A percentile compares a stretch with the other conserved stretches of the same genome.
Conservation (phyloP, 78 protist genomes). For the Anaeramoeba flamelloides region DNA sequence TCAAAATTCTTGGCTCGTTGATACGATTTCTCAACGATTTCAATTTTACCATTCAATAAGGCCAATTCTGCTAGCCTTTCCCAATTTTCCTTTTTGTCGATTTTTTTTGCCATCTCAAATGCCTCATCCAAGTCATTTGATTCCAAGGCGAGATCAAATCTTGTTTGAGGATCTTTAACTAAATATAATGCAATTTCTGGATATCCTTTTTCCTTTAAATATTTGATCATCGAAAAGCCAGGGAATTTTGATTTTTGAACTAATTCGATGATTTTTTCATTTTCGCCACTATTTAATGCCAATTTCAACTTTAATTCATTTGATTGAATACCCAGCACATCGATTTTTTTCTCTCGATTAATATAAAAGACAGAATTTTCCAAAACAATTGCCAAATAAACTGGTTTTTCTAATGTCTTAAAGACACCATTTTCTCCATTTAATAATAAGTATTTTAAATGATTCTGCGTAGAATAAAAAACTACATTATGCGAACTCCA, state of each 20-base stretch:
- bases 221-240: background rate
- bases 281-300: background rate
- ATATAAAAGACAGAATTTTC: background rate
- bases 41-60: conserved; percentile 67
- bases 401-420: background rate
- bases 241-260: background rate
- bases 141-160: conserved; percentile 86
- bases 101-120: conserved; percentile 46
- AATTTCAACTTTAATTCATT: background rate
- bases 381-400: background rate
- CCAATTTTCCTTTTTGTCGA: conserved; percentile 73
- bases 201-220: background rate
- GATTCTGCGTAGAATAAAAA: background rate
- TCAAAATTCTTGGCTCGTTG: conserved; percentile 58
- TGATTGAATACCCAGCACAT: background rate
- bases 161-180: conserved; percentile 71
- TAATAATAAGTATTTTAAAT: conserved; percentile 11
- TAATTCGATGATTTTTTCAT: background rate
- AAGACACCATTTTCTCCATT: background rate
- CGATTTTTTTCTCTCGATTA: background rate
- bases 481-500: conserved; percentile 2
- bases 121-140: conserved; percentile 86
- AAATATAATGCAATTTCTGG: conserved; percentile 81
- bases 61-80: conserved; percentile 61
- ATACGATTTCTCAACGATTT: conserved; percentile 74